Evolutionary conservation across 192 early-diverging fungal species (phyloP).

Genomic region (Coemansia sp.): DNA sequence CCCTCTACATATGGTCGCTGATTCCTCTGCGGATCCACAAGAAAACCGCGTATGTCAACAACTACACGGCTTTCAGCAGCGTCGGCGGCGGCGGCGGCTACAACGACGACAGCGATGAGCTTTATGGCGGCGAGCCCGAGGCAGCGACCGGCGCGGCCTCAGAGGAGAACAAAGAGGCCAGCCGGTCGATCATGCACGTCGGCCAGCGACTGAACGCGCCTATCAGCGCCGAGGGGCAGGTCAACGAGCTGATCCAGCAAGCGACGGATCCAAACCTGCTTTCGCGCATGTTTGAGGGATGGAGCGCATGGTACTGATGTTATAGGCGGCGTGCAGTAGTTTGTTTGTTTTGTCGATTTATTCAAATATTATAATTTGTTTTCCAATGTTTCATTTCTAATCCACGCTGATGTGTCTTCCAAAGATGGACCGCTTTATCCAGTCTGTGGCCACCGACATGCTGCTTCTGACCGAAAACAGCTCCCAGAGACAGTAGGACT

Average conservation of each 20-base stretch:
- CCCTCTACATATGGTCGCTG: slow-evolving; percentile 70
- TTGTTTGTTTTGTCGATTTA: not conserved
- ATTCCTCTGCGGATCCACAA: slow-evolving; percentile 47
- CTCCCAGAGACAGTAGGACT: slow-evolving; percentile 71
- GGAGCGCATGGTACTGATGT: slow-evolving; percentile 45
- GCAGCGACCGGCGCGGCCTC: slow-evolving; percentile 9
- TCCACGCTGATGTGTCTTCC: slow-evolving; percentile 89
- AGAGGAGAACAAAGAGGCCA: slow-evolving; percentile 65
- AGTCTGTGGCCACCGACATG: slow-evolving; percentile 81
- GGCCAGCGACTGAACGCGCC: slow-evolving; percentile 57
- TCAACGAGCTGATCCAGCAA: slow-evolving; percentile 68
- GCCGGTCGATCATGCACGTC: slow-evolving; percentile 62
- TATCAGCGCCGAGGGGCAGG: slow-evolving; percentile 66
- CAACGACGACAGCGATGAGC: not conserved
- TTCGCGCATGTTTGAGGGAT: slow-evolving; percentile 60
- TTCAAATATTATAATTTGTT: not conserved
- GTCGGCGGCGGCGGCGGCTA: slow-evolving; percentile 12
- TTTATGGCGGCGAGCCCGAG: slow-evolving; percentile 13
- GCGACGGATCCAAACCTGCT: slow-evolving; percentile 61
- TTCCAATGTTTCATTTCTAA: slow-evolving; percentile 47
- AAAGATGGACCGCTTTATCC: slow-evolving; percentile 84
- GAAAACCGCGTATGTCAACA: slow-evolving; percentile 28
- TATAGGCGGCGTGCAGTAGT: too few relatives aligned
- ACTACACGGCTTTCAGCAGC: slow-evolving; percentile 3
- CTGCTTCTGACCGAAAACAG: slow-evolving; percentile 84